Base-by-base conservation (phyloP, 257 asterid species). In the Sherardia arvensis region DNA sequence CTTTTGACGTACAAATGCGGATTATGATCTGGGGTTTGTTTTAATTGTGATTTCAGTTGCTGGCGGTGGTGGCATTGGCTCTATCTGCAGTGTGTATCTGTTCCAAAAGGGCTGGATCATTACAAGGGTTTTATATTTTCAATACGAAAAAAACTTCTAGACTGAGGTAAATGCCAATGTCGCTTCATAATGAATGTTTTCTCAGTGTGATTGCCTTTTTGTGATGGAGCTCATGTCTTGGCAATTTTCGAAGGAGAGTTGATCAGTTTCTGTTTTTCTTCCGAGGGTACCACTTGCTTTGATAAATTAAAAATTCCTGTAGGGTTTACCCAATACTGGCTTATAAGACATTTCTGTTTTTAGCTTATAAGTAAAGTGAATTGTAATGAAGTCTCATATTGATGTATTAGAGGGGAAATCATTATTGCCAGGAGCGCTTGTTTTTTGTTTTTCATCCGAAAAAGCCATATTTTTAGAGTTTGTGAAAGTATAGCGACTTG, bases 21-120 rank as follows among this genome's bases (percentile, higher is more conserved):
- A 45, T 65, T 62, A 66, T 63, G 84, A 74, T 76, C 70, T 69
- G 78, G 66, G 67, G 72, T 26, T 58, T 71, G 70, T 27, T 65
- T 45, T 32, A 17, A 27, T 66, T 58, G 58, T 30, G 68, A 38
- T 57, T 55, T 4, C 38, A 57, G 53, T 38, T 67, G 45, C 71
- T 55, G 79, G 69, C 70, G 65, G 66, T 60, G 63, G 72, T 54
- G 54, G 53, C 26, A 56, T 59, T 33, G 70, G 74, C 68, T 59
- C 66, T 68, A 63, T 28, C 64, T 69, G 29, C 57, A 70, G 55
- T 53, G 11, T 76, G 59, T 61, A 57, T 57, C 53, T 54, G 71
- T 53, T 58, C 32, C 15, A 55, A 22, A n/a, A n/a, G n/a, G n/a
- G n/a, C n/a, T n/a, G n/a, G n/a, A n/a, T n/a, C n/a, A n/a, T n/a